Evolutionary conservation across 2,329 filamentous ascomycete species (phyloP).

Genomic region (Penicillium digitatum): DNA sequence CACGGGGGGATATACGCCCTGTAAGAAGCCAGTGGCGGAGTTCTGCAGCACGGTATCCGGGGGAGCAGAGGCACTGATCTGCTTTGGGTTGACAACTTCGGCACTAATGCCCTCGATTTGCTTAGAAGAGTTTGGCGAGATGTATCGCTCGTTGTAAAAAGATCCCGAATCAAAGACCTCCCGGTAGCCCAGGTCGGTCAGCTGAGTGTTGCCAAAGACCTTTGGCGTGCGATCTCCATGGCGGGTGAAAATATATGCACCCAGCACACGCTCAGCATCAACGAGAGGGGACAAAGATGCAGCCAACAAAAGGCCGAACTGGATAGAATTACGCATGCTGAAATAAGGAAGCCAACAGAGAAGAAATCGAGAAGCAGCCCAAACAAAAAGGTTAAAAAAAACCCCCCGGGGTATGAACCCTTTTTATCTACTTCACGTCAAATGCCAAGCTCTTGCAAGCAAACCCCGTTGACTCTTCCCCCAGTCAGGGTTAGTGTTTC

Average conservation of each 20-base stretch:
- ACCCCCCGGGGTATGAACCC: background rate
- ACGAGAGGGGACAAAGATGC: conserved; percentile 23
- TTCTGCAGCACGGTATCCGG: conserved; percentile 73
- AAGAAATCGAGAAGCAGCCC: background rate
- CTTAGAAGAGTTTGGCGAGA: conserved; percentile 55
- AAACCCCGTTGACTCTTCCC: background rate
- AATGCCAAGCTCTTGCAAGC: background rate
- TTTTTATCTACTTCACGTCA: conserved; percentile 8
- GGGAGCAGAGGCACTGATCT: conserved; percentile 70
- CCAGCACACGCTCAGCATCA: conserved; percentile 65
- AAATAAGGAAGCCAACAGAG: background rate
- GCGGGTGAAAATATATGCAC: conserved; percentile 81
- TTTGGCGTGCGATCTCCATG: conserved; percentile 88
- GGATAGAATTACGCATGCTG: conserved; percentile 28
- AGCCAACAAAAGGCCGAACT: conserved; percentile 27
- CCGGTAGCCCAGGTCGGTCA: conserved; percentile 75
- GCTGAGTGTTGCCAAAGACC: conserved; percentile 61
- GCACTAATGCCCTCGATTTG: conserved; percentile 64
- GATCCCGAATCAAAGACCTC: conserved; percentile 68
- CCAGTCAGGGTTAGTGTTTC: background rate
- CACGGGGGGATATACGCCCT: conserved; percentile 80
- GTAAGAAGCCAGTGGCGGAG: conserved; percentile 75
- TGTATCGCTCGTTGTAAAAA: conserved; percentile 74
- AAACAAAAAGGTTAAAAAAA: background rate
- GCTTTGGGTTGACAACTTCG: conserved; percentile 62